These are phyloP conservation scores for Xylariaceae sp. DNA, from an alignment of 2,329 filamentous ascomycete species.

Conservation along the genomic window DNA sequence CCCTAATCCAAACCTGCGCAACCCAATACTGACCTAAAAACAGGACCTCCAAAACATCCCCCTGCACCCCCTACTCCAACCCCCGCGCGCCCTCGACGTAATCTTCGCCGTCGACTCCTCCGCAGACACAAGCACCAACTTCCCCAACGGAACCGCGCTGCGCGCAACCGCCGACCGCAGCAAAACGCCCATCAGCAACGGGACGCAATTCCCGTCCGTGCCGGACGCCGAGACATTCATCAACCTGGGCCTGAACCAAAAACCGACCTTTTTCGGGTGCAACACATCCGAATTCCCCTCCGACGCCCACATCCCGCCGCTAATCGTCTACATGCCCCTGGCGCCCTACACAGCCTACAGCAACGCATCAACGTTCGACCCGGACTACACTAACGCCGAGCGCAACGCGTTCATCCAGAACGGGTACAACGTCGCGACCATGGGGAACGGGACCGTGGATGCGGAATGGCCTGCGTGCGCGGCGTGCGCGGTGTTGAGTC, in stretches of 20 bases:
- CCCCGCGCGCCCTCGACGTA: conserved; percentile 65
- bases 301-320: conserved; percentile 42
- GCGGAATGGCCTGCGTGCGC: conserved; percentile 75
- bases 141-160: conserved; percentile 73
- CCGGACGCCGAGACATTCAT: conserved; percentile 74
- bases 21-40: no score
- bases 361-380: conserved; percentile 75
- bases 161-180: conserved; percentile 69
- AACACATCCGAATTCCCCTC: conserved; percentile 53
- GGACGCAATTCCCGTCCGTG: conserved; percentile 65
- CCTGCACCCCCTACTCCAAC: conserved; percentile 70
- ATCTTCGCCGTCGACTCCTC: conserved; percentile 77
- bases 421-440: conserved; percentile 77
- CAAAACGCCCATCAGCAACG: conserved; percentile 51
- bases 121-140: conserved; percentile 62
- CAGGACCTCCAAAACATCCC: conserved; percentile 68
- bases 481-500: conserved; percentile 76
- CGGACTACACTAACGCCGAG: conserved; percentile 56
- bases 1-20: no score
- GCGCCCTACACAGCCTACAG: conserved; percentile 69
- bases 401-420: conserved; percentile 81
- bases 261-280: conserved; percentile 78
- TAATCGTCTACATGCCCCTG: conserved; percentile 87
- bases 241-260: conserved; percentile 67
- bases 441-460: conserved; percentile 73